Evolutionary conservation across 305 asterid species (phyloP).

Genomic region (Fraxinus baroniana): DNA sequence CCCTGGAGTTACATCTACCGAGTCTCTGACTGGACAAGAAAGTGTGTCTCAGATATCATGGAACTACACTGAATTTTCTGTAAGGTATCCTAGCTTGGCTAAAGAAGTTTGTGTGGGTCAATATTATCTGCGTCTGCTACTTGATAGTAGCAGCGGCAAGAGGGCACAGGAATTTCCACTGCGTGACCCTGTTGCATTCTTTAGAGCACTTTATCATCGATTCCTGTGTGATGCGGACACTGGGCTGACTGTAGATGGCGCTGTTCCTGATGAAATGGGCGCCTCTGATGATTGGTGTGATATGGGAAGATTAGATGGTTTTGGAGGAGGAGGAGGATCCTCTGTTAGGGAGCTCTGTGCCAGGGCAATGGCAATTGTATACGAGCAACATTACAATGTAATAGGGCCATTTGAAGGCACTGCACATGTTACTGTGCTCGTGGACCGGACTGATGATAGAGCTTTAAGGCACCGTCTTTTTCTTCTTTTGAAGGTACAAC

Average conservation of each 20-base stretch:
- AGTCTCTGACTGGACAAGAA: conserved; percentile 57
- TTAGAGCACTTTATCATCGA: conserved; percentile 94
- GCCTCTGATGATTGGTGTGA: conserved; percentile 99
- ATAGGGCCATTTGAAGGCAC: conserved; percentile 97
- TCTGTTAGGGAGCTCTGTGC: conserved; percentile 99
- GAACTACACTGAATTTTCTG: conserved; percentile 92
- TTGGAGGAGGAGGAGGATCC: conserved; percentile 99
- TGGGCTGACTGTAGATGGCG: conserved; percentile 95
- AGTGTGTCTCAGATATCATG: conserved; percentile 82
- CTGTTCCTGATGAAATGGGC: conserved; percentile 98
- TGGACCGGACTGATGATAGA: conserved; percentile 99
- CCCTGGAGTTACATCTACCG: conserved; percentile 72
- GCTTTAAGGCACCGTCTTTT: conserved; percentile 98
- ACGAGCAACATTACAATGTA: conserved; percentile 78
- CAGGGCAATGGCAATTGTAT: conserved; percentile 98
- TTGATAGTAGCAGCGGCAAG: conserved; percentile 80
- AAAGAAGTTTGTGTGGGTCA: conserved; percentile 99
- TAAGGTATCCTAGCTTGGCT: conserved; percentile 92
- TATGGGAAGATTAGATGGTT: conserved; percentile 98
- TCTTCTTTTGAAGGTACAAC: conserved; percentile 82
- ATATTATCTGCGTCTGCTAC: conserved; percentile 91
- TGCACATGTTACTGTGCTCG: conserved; percentile 88
- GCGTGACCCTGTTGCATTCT: conserved; percentile 96
- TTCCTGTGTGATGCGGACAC: conserved; percentile 98
- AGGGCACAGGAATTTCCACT: conserved; percentile 92